These are phyloP conservation scores for Thermoascus crustaceus DNA, from an alignment of 2,329 filamentous ascomycete genomes.

Conservation along the genomic window DNA sequence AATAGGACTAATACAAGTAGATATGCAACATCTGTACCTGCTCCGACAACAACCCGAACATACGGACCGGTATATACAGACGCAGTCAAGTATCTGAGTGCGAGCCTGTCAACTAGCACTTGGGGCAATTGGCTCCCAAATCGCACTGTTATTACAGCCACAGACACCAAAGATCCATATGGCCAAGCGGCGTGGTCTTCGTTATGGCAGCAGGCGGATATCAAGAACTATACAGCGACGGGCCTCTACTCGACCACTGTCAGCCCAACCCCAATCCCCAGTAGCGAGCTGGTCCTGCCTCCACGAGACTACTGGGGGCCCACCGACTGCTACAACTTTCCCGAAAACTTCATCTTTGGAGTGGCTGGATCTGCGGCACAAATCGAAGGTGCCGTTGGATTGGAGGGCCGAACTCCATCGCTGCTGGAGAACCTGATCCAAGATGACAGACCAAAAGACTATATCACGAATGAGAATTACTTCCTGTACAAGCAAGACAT, in stretches of 20 bases:
- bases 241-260: conserved; percentile 45
- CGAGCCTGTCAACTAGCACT: conserved; percentile 19
- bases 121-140: conserved; percentile 30
- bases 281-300: conserved; percentile 47
- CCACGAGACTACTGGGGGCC: conserved; percentile 45
- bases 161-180: conserved; percentile 22
- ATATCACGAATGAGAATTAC: conserved; percentile 45
- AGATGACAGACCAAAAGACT: conserved; percentile 32
- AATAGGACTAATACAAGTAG: conserved; percentile 12
- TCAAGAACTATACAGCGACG: conserved; percentile 26
- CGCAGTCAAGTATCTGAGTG: conserved; percentile 16
- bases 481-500: conserved; percentile 44
- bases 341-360: conserved; percentile 36
- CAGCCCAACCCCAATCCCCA: conserved; percentile 47
- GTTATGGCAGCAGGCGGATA: conserved; percentile 22
- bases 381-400: conserved; percentile 36
- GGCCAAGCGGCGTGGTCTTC: conserved; percentile 31
- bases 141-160: conserved; percentile 18
- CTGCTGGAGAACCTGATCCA: conserved; percentile 32
- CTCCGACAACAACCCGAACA: conserved; percentile 21
- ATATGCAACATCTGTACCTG: conserved; percentile 23
- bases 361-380: conserved; percentile 37
- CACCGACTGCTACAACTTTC: conserved; percentile 25
- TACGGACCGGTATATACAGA: conserved; percentile 21
- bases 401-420: conserved; percentile 33